These are phyloP conservation scores for Ogataea ganodermae DNA, from an alignment of 805 yeast species.

Conservation along the genomic window DNA sequence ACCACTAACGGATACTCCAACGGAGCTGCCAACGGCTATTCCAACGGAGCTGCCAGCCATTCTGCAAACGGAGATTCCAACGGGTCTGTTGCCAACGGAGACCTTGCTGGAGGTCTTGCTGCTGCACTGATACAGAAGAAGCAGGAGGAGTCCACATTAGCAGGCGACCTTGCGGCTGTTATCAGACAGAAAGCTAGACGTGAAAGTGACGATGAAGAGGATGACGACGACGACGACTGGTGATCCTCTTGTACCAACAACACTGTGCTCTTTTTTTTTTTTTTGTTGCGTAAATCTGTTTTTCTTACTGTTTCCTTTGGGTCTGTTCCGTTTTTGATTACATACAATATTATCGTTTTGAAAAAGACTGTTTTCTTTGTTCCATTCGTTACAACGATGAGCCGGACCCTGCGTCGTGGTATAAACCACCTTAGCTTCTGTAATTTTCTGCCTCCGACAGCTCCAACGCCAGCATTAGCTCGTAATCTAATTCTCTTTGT, in stretches of 20 bases:
- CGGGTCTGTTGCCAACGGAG: conserved; percentile 8
- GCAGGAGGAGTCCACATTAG: conserved; percentile 60
- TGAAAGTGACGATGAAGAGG: conserved; percentile 71
- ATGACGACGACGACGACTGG: conserved; percentile 61
- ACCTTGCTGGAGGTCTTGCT: conserved; percentile 54
- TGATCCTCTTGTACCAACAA: no score
- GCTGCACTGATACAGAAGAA: conserved; percentile 67
- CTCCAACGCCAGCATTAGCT: conserved; percentile 18
- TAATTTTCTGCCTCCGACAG: conserved; percentile 14
- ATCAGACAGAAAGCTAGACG: conserved; percentile 74
- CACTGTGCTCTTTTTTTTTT: no score
- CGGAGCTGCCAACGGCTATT: conserved; percentile 13
- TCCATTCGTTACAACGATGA: no score
- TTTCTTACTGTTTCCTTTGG: no score
- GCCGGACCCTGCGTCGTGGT: background rate
- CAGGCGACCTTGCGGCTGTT: conserved; percentile 89
- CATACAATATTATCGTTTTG: no score
- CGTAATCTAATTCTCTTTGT: conserved; percentile 15
- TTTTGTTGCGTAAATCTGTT: no score
- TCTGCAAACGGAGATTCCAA: conserved; percentile 11
- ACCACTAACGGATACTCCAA: conserved; percentile 1
- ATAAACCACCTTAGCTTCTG: background rate
- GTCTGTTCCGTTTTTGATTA: no score
- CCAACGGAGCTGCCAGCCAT: conserved; percentile 11
- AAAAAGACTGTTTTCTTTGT: no score